Evolutionary conservation across 2,329 filamentous ascomycete species (phyloP).

Genomic region (Ambrosiella cleistominuta): DNA sequence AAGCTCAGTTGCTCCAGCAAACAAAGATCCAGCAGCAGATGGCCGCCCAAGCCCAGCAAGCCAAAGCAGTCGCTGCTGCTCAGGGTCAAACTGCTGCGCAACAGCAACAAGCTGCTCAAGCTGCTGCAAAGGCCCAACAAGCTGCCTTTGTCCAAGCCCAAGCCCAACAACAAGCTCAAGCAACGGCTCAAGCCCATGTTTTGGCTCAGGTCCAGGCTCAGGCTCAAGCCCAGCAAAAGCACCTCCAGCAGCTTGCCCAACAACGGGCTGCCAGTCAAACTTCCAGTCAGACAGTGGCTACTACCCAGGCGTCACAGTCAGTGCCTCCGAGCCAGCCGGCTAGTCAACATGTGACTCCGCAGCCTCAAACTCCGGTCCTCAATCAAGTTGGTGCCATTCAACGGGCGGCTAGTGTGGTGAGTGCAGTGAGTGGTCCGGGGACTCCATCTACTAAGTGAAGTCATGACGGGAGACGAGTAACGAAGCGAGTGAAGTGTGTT

Average conservation of each 20-base stretch:
- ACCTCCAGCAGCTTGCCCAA: constrained; percentile 12
- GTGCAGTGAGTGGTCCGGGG: constrained; percentile 20
- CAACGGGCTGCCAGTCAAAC: constrained; percentile 12
- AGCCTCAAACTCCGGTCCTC: constrained; percentile 11
- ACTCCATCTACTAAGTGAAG: constrained; percentile 18
- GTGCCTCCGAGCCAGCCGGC: background rate
- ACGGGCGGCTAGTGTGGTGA: constrained; percentile 20
- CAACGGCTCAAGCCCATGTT: constrained; percentile 5
- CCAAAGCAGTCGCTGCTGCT: constrained; percentile 18
- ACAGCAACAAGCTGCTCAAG: constrained; percentile 15
- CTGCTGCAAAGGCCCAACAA: constrained; percentile 16
- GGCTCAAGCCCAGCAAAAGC: constrained; percentile 10
- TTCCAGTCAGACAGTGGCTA: constrained; percentile 3
- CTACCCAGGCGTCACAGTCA: constrained; percentile 7
- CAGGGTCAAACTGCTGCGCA: constrained; percentile 15
- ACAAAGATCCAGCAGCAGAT: constrained; percentile 8
- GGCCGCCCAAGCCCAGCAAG: constrained; percentile 2
- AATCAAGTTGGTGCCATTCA: background rate
- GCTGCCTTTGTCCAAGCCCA: constrained; percentile 6
- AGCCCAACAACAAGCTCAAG: constrained; percentile 14
- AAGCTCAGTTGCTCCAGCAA: constrained; percentile 27
- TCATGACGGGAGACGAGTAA: background rate
- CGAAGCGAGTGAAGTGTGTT: background rate
- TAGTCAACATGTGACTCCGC: background rate
- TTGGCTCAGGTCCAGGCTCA: constrained; percentile 9